These are phyloP conservation scores for Capronia epimyces DNA, from an alignment of 2,329 filamentous ascomycete genomes.

Conservation along the genomic window DNA sequence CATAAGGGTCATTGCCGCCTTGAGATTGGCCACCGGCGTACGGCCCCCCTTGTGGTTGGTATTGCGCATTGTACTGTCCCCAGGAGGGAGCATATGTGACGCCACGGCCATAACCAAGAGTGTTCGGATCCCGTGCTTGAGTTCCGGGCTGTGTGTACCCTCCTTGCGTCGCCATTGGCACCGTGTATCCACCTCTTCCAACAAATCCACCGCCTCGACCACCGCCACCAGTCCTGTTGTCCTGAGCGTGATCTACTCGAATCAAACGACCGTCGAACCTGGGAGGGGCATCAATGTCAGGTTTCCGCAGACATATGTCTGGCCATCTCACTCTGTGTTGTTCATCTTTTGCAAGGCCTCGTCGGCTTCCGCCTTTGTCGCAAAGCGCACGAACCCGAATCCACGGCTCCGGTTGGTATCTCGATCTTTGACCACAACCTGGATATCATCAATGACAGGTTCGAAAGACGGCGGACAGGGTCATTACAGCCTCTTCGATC, in stretches of 20 bases:
- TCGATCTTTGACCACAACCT: constrained; percentile 97
- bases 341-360: constrained; percentile 42
- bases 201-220: constrained; percentile 42
- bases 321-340: constrained; percentile 61
- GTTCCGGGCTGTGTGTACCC: constrained; percentile 28
- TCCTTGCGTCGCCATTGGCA: constrained; percentile 35
- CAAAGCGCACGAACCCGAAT: constrained; percentile 93
- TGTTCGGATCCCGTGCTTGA: constrained; percentile 28
- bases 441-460: constrained; percentile 26
- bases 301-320: not conserved
- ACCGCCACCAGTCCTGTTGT: constrained; percentile 60
- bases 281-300: constrained; percentile 24
- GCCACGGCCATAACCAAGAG: constrained; percentile 30
- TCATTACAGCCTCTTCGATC: constrained; percentile 83
- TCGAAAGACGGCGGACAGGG: constrained; percentile 12
- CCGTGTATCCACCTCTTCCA: constrained; percentile 44
- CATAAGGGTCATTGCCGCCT: constrained; percentile 18
- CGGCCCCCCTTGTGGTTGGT: constrained; percentile 24
- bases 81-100: constrained; percentile 21
- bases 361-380: constrained; percentile 42
- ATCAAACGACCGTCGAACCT: constrained; percentile 93
- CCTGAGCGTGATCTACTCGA: constrained; percentile 91
- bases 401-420: constrained; percentile 95
- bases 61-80: constrained; percentile 21
- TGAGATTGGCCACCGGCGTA: constrained; percentile 19